Percentiles rank a stretch among this genome's conserved stretches.
Conservation (phyloP, 2,329 filamentous ascomycete species). For the Furcasterigmium sp. region DNA sequence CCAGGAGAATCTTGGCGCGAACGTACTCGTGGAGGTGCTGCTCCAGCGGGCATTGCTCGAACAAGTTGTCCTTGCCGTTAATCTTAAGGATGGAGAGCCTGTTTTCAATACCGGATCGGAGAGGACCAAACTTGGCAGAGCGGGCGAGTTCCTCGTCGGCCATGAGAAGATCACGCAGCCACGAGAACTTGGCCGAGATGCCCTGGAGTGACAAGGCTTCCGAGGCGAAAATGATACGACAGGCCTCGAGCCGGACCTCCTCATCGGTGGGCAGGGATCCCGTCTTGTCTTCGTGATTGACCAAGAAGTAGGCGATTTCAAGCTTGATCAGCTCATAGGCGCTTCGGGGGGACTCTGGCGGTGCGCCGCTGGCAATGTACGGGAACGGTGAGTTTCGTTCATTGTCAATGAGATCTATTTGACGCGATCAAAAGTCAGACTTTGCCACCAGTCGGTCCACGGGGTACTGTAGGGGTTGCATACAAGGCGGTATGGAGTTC, state of each 20-base stretch:
- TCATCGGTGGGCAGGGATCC: slow-evolving; percentile 40
- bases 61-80: slow-evolving; percentile 53
- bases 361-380: slow-evolving; percentile 39
- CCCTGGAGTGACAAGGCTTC: slow-evolving; percentile 39
- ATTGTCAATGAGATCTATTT: slow-evolving; percentile 57
- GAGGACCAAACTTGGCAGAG: slow-evolving; percentile 42
- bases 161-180: slow-evolving; percentile 57
- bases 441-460: slow-evolving; percentile 26
- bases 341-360: slow-evolving; percentile 43
- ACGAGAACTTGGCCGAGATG: slow-evolving; percentile 34
- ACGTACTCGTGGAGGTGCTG: slow-evolving; percentile 49
- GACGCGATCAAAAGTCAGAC: slow-evolving; percentile 31
- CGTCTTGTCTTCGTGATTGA: slow-evolving; percentile 36
- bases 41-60: slow-evolving; percentile 52
- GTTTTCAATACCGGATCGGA: slow-evolving; percentile 40
- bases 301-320: slow-evolving; percentile 48
- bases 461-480: slow-evolving; percentile 32
- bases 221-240: slow-evolving; percentile 50
- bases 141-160: slow-evolving; percentile 34
- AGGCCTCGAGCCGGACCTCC: slow-evolving; percentile 53
- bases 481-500: slow-evolving; percentile 62
- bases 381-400: slow-evolving; percentile 54
- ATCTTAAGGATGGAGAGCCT: slow-evolving; percentile 44
- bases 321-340: slow-evolving; percentile 58
- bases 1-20: slow-evolving; percentile 43